Percentiles rank a stretch among this genome's conserved stretches.
Conservation (phyloP, 1,284 basidiomycete species). For the Ustilago hordei region DNA sequence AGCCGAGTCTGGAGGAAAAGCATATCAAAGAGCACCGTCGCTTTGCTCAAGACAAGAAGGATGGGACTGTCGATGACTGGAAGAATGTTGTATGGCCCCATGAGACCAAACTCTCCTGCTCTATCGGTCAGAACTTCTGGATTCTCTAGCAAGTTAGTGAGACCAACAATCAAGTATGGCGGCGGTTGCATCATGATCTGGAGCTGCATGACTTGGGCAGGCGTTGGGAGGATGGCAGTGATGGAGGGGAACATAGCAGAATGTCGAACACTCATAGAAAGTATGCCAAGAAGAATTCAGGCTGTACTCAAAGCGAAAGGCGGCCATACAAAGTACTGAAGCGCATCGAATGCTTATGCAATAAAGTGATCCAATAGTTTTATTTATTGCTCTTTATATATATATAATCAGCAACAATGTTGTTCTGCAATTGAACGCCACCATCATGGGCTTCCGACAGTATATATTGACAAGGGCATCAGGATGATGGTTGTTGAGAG, state of each 20-base stretch:
- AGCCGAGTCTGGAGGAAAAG: constrained; percentile 4
- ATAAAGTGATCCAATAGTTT: too few relatives aligned
- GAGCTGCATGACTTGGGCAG: constrained; percentile 26
- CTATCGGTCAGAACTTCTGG: constrained; percentile 9
- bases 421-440: too few relatives aligned
- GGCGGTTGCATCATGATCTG: constrained; percentile 31
- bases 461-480: too few relatives aligned
- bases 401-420: too few relatives aligned
- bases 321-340: constrained; percentile 22
- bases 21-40: constrained; percentile 1
- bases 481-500: too few relatives aligned
- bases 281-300: constrained; percentile 23
- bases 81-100: constrained; percentile 26
- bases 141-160: background rate
- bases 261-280: constrained; percentile 16
- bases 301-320: constrained; percentile 31
- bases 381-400: too few relatives aligned
- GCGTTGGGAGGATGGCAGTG: constrained; percentile 7
- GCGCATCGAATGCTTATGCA: too few relatives aligned
- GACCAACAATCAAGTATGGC: constrained; percentile 22
- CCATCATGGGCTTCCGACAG: too few relatives aligned
- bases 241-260: constrained; percentile 60
- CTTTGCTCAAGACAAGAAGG: constrained; percentile 18
- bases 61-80: constrained; percentile 30
- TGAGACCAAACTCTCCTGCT: constrained; percentile 28